Evolutionary conservation across 2,329 filamentous ascomycete genomes (phyloP), one percentile per base, ranked within the genome.

Genomic region (Leptographium flavum): DNA sequence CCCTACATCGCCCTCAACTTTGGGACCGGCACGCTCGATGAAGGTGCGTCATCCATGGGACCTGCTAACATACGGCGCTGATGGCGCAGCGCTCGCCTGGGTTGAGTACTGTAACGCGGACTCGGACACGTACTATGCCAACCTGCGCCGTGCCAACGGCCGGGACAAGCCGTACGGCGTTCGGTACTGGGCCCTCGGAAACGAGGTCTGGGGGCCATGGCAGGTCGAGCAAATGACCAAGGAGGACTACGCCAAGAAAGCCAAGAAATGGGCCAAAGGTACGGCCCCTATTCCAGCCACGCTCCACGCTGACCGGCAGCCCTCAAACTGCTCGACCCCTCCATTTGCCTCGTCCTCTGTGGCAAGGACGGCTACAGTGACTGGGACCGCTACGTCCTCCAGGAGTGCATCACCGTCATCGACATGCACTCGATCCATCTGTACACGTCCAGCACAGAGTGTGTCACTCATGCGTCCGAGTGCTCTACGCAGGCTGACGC

Each of bases 361-460:
- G 83, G 83, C 35, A 72, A 85, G 60, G 77, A 75, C 15, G 83
- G 83, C 25, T 70, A 73, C 55, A 73, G 71, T 23, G 71, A 69
- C 14, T 88, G 83, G 83, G 83, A 88, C 63, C 72, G 75, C 55
- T 72, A 85, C 56, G 81, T 83, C 2, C 68, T 87, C 45, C 81
- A 81, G 57, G 69, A 83, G 55, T 85, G 81, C 52, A 64, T 81
- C 47, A 66, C 63, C 47, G 65, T 82, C 49, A 39, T 85, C 56
- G 81, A 85, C 60, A 85, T 87, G 81, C 83, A 87, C 66, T 82
- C 76, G 56, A 87, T 87, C 56, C 83, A 87, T n/a, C n/a, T n/a
- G n/a, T n/a, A n/a, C n/a, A n/a, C n/a, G n/a, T n/a, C n/a, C n/a
- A n/a, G n/a, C n/a, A n/a, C n/a, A n/a, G n/a, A n/a, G n/a, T n/a